phyloP scores from a whole-genome alignment of 371 early-diverging fungal species.

The Lichtheimia ornata region DNA sequence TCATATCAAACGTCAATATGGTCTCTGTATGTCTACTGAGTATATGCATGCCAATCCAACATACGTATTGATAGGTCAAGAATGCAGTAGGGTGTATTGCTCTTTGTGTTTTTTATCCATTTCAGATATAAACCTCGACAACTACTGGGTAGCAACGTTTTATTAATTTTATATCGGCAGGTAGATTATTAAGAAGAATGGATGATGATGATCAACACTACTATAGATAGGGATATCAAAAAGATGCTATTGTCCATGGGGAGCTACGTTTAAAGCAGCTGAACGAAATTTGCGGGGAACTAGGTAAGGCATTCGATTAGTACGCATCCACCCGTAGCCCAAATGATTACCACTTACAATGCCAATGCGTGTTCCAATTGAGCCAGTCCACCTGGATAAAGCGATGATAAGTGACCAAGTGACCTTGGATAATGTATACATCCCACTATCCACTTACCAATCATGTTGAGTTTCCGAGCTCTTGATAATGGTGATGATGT shows the following conservation, averaged over 20 bases:
- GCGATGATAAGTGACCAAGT: not conserved
- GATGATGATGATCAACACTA: too few species aligned
- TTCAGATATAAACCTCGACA: too few species aligned
- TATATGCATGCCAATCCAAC: too few species aligned
- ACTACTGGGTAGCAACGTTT: too few species aligned
- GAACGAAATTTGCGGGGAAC: constrained; percentile 82
- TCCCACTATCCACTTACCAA: constrained; percentile 49
- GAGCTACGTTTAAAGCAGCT: constrained; percentile 12
- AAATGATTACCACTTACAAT: constrained; percentile 42
- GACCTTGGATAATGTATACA: not conserved
- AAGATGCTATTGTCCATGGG: constrained; percentile 4
- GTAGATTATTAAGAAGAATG: too few species aligned
- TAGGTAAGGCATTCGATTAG: constrained; percentile 21
- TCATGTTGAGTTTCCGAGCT: constrained; percentile 69
- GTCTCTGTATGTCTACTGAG: too few species aligned
- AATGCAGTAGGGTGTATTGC: too few species aligned
- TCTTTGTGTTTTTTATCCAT: too few species aligned
- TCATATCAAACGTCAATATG: too few species aligned
- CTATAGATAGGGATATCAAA: too few species aligned
- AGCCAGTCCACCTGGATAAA: constrained; percentile 64
- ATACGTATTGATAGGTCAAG: too few species aligned
- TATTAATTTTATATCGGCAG: too few species aligned
- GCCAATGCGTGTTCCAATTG: constrained; percentile 58
- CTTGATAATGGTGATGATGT: constrained; percentile 70
- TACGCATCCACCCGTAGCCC: not conserved